phyloP scores from a whole-genome alignment of 2,329 filamentous ascomycete genomes.

The Diaporthe vexans region DNA sequence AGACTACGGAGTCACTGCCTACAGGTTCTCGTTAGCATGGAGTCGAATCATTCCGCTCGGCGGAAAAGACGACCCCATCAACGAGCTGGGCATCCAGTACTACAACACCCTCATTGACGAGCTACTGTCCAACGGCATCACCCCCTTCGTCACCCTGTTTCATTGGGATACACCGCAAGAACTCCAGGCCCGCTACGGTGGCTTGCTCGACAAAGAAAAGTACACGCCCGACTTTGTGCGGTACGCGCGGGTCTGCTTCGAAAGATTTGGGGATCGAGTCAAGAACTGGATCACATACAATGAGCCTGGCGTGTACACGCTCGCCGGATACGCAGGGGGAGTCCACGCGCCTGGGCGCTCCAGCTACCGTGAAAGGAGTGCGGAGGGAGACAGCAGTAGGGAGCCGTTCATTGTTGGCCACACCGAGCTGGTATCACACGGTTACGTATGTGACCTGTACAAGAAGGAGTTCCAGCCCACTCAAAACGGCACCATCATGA shows the following conservation, averaged over 20 bases:
- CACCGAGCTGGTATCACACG: constrained; percentile 56
- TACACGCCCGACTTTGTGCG: constrained; percentile 72
- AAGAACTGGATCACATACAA: constrained; percentile 69
- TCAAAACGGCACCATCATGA: constrained; percentile 56
- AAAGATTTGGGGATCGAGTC: constrained; percentile 68
- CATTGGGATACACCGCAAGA: constrained; percentile 76
- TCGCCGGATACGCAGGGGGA: constrained; percentile 53
- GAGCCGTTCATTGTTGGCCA: constrained; percentile 57
- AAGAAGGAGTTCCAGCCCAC: constrained; percentile 54
- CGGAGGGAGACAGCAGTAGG: constrained; percentile 50
- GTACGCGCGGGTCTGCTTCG: constrained; percentile 71
- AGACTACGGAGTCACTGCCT: constrained; percentile 69
- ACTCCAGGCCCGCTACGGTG: constrained; percentile 71
- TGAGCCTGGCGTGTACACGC: constrained; percentile 52
- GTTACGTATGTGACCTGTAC: constrained; percentile 54
- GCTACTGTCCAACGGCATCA: constrained; percentile 68
- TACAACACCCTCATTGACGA: constrained; percentile 74
- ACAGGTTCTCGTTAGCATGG: constrained; percentile 76
- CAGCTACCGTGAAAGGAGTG: constrained; percentile 50
- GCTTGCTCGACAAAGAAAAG: constrained; percentile 72
- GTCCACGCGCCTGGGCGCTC: constrained; percentile 51
- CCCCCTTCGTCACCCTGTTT: constrained; percentile 73
- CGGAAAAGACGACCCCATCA: constrained; percentile 73
- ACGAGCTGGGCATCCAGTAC: constrained; percentile 70
- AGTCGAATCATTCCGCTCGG: constrained; percentile 75